phyloP scores from a whole-genome alignment of 208 protist genomes.

The Acanthamoeba triangularis region DNA sequence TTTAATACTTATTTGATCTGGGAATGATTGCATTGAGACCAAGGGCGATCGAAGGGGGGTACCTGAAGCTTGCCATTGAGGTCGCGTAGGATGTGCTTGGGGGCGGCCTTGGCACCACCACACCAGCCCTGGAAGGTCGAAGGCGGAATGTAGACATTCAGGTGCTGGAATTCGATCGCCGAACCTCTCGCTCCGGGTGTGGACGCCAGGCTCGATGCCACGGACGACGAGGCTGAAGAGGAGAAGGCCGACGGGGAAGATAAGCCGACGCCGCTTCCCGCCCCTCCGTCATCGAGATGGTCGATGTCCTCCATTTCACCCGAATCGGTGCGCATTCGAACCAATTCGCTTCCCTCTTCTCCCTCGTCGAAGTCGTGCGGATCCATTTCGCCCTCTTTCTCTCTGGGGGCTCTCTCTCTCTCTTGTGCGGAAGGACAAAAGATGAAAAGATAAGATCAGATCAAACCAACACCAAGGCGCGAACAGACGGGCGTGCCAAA shows the following conservation, averaged over 20 bases:
- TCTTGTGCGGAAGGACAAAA: too few relatives aligned
- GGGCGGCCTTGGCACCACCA: not conserved
- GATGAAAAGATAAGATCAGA: too few relatives aligned
- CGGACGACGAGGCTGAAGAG: not conserved
- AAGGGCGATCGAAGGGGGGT: not conserved
- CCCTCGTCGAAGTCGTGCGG: not conserved
- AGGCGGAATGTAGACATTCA: constrained; percentile 19
- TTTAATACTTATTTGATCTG: too few relatives aligned
- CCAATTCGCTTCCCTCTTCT: not conserved
- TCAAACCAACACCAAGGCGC: too few relatives aligned
- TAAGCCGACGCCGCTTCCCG: not conserved
- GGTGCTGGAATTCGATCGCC: not conserved
- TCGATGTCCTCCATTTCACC: constrained; percentile 8
- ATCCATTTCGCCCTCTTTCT: not conserved
- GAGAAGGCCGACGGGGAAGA: not conserved
- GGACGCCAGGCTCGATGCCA: too few relatives aligned
- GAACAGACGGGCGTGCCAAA: too few relatives aligned
- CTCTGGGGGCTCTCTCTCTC: not conserved
- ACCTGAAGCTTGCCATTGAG: not conserved
- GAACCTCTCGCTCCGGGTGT: not conserved
- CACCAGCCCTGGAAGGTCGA: not conserved
- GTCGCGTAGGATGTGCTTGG: constrained; percentile 53
- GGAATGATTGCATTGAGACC: too few relatives aligned
- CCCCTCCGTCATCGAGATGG: not conserved
- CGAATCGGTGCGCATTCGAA: not conserved